A percentile compares a stretch with the other conserved stretches of the same genome.
Conservation (phyloP, 2,329 filamentous ascomycete genomes). For the Neofusicoccum cordaticola region DNA sequence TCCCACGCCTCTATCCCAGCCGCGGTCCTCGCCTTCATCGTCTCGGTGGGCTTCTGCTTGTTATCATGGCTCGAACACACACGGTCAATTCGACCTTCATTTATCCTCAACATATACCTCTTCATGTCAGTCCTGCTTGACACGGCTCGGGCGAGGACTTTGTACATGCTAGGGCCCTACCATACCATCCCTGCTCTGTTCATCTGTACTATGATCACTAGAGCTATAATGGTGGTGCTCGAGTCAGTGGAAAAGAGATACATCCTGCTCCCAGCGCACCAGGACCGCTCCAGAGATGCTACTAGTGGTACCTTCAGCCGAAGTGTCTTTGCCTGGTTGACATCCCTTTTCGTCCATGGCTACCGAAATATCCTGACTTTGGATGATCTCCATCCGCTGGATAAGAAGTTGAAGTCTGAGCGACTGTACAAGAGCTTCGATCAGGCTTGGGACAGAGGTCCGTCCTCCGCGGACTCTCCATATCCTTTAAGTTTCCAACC, state of each 20-base stretch:
- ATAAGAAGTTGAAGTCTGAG: neutral
- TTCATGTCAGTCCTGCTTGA: slow-evolving; percentile 47
- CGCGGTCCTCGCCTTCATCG: slow-evolving; percentile 28
- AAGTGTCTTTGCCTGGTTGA: slow-evolving; percentile 22
- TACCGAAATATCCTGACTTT: slow-evolving; percentile 13
- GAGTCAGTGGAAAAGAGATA: slow-evolving; percentile 21
- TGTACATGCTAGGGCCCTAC: slow-evolving; percentile 18
- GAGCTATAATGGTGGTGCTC: slow-evolving; percentile 17
- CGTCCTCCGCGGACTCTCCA: neutral
- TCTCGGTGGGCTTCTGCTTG: slow-evolving; percentile 31
- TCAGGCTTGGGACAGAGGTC: neutral
- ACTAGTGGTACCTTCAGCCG: slow-evolving; percentile 22
- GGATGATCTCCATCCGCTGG: slow-evolving; percentile 3
- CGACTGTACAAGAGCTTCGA: neutral
- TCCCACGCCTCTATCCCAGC: slow-evolving; percentile 28
- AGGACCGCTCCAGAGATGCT: slow-evolving; percentile 19
- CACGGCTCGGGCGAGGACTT: slow-evolving; percentile 43
- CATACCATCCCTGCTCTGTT: slow-evolving; percentile 27
- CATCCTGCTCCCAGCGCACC: slow-evolving; percentile 15
- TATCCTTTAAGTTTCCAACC: neutral
- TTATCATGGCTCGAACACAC: slow-evolving; percentile 50
- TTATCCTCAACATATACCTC: slow-evolving; percentile 49
- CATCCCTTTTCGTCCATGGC: slow-evolving; percentile 19
- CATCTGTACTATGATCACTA: slow-evolving; percentile 11
- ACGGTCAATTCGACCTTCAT: slow-evolving; percentile 46